These are phyloP conservation scores for Emiliania huxleyi DNA, from an alignment of 78 protist genomes.

Conservation along the genomic window DNA sequence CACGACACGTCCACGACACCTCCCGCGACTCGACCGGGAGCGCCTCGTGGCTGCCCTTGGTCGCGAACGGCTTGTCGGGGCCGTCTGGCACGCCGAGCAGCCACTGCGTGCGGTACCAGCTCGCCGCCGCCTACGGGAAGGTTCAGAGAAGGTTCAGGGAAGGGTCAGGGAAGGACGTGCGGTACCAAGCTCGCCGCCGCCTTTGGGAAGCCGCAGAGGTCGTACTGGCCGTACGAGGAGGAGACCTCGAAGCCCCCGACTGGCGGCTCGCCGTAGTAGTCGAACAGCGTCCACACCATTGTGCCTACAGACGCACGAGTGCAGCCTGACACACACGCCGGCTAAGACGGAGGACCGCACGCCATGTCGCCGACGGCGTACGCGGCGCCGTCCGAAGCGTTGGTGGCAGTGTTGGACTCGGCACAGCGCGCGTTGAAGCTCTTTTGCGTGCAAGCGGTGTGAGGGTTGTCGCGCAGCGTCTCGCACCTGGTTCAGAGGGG, in stretches of 20 bases:
- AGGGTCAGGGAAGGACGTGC: no score
- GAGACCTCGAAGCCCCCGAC: background rate
- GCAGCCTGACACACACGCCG: no score
- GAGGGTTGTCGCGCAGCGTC: background rate
- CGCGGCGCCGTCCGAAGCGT: background rate
- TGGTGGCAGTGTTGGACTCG: background rate
- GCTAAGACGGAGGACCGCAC: background rate
- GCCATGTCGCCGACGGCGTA: conserved; percentile 27
- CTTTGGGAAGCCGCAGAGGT: conserved; percentile 33
- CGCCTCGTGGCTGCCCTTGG: background rate
- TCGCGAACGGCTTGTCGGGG: background rate
- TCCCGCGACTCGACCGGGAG: background rate
- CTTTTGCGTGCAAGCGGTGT: background rate
- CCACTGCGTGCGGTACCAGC: conserved; percentile 36
- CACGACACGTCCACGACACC: background rate
- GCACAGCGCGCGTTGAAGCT: background rate
- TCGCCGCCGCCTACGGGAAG: conserved; percentile 29
- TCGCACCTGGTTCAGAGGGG: no score
- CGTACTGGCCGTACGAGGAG: conserved; percentile 23
- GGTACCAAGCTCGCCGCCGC: conserved; percentile 37
- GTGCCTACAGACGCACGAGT: no score
- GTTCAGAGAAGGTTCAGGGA: background rate
- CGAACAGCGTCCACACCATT: conserved; percentile 45
- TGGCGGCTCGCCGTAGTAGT: conserved; percentile 40
- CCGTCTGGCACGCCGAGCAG: background rate